Conservation (phyloP, 106 monocot species). For the Allium cepa region DNA sequence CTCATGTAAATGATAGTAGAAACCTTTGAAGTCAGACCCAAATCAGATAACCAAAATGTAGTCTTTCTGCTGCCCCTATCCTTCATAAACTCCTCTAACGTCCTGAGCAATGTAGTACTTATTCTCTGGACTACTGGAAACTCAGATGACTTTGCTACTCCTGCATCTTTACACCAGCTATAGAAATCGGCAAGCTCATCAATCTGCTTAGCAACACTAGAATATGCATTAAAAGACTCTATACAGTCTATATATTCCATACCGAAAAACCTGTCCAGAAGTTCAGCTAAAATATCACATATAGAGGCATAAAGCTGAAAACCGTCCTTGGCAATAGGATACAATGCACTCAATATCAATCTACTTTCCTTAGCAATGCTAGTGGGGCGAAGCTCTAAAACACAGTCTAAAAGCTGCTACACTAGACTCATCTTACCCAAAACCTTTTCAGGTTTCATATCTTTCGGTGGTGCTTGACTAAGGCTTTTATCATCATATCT, state of each 20-base stretch:
- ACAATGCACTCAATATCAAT: constrained; percentile 59
- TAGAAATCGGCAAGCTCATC: constrained; percentile 62
- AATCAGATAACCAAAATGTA: too few species aligned
- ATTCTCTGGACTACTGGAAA: constrained; percentile 75
- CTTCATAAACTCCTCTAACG: constrained; percentile 79
- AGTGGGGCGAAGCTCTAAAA: constrained; percentile 69
- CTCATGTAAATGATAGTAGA: too few species aligned
- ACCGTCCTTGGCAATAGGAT: constrained; percentile 60
- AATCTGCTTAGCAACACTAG: constrained; percentile 72
- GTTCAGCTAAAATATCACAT: constrained; percentile 56
- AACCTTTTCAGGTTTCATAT: constrained; percentile 54
- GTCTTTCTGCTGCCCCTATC: constrained; percentile 23
- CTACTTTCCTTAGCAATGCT: constrained; percentile 55
- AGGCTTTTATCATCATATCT: constrained; percentile 6
- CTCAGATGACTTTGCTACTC: constrained; percentile 70
- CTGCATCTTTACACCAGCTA: constrained; percentile 58
- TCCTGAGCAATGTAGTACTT: constrained; percentile 54
- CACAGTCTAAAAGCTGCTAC: constrained; percentile 63
- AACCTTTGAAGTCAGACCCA: too few species aligned
- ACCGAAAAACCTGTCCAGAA: constrained; percentile 62
- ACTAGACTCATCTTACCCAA: constrained; percentile 61
- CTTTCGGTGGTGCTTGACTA: constrained; percentile 34
- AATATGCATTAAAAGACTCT: constrained; percentile 65
- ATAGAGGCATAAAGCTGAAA: constrained; percentile 83
- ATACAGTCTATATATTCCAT: constrained; percentile 70